Evolutionary conservation across 2,329 filamentous ascomycete species (phyloP), one percentile per base, ranked within the genome.

Genomic region (Alternaria conjuncta): DNA sequence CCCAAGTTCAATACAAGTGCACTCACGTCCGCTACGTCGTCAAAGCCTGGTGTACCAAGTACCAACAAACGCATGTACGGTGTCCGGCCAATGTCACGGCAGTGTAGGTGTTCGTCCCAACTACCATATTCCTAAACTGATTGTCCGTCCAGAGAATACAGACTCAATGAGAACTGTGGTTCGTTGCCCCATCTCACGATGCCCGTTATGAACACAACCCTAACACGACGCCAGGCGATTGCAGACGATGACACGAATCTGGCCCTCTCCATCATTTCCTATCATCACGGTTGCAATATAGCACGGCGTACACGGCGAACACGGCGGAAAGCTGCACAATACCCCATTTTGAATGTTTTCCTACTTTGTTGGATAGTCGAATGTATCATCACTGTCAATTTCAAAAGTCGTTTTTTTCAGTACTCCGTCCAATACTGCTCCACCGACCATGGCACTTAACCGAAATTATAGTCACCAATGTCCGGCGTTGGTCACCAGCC

Each of bases 1-100:
- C 84, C 21, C 84, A 87, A 76, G 86, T 88, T 58, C 84, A 87
- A 64, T 88, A 86, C 73, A 80, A 82, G 44, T 88, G 86, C 76
- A 82, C 82, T 54, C 86, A 88, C 75, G 77, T 85, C 61, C 82
- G 86, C 32, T 87, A 84, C 69, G 85, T 84, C 9, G 86, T 88
- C 49, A 81, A 84, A 66, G 84, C 84, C 18, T 88, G 86, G 86
- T 88, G 86, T 79, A 79, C 80, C 60, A 83, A 81, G 71, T 84
- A 85, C 61, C 82, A 84, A 76, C 82, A 84, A 68, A 86, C 86
- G 30, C 86, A 87, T 67, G 84, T 83, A 65, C 79, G 86, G 64
- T 88, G 86, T 75, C 83, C 84, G 21, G 82, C 85, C 15, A 86
- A 86, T 65, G 82, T 88, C 28, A 85, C 86, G 55, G 85, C 84